phyloP scores from a whole-genome alignment of 768 basidiomycete species.

The Trametopsis cervina region DNA sequence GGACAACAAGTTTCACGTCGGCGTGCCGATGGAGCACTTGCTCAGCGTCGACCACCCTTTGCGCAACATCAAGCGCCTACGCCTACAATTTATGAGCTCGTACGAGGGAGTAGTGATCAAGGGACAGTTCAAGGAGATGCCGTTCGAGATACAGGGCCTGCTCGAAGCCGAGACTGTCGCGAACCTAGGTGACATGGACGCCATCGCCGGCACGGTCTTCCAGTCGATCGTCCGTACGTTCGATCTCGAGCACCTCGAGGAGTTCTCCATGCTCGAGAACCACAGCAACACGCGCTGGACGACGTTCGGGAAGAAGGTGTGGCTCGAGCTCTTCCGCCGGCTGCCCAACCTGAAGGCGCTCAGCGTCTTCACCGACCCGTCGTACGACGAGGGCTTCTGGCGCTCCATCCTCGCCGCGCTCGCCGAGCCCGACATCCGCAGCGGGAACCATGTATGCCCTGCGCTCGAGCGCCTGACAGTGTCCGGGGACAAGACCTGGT shows the following conservation, averaged over 20 bases:
- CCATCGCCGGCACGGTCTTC: slow-evolving; percentile 18
- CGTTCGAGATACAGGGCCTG: slow-evolving; percentile 18
- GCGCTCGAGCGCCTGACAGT: slow-evolving; percentile 19
- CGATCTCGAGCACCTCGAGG: slow-evolving; percentile 19
- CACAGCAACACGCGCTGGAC: slow-evolving; percentile 17
- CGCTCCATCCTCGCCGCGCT: slow-evolving; percentile 21
- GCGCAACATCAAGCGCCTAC: slow-evolving; percentile 19
- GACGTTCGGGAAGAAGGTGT: slow-evolving; percentile 18
- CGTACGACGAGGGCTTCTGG: slow-evolving; percentile 21
- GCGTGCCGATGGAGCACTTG: slow-evolving; percentile 15
- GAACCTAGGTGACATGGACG: slow-evolving; percentile 22
- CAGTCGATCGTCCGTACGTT: slow-evolving; percentile 17
- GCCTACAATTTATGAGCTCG: slow-evolving; percentile 16
- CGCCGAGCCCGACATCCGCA: slow-evolving; percentile 15
- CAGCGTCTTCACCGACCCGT: slow-evolving; percentile 18
- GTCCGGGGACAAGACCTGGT: slow-evolving; percentile 23
- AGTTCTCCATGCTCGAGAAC: slow-evolving; percentile 21
- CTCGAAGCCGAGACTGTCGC: slow-evolving; percentile 11
- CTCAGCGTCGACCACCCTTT: slow-evolving; percentile 16
- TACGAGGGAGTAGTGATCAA: slow-evolving; percentile 15
- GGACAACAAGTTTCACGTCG: slow-evolving; percentile 20
- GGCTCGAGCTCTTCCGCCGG: slow-evolving; percentile 18
- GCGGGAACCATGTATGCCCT: slow-evolving; percentile 18
- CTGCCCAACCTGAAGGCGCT: slow-evolving; percentile 20
- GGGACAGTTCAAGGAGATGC: slow-evolving; percentile 13